phyloP scores from a whole-genome alignment of 1,284 basidiomycete genomes.

The Marasmius fiardii region DNA sequence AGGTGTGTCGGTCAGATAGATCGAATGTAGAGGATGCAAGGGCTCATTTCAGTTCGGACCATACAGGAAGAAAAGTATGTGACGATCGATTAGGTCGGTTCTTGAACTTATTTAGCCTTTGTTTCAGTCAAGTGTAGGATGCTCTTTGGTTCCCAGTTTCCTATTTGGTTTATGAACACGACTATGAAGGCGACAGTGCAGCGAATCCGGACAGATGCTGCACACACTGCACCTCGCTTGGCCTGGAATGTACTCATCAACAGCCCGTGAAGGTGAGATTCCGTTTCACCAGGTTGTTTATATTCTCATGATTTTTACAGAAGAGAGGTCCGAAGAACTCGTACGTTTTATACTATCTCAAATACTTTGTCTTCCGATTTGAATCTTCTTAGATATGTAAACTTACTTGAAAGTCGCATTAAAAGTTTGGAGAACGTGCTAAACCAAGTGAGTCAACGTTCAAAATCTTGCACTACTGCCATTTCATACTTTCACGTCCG shows the following conservation, averaged over 20 bases:
- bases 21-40: neutral
- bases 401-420: neutral
- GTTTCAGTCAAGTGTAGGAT: neutral
- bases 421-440: neutral
- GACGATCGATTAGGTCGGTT: neutral
- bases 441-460: neutral
- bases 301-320: neutral
- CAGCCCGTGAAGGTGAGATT: neutral
- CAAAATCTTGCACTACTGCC: too few relatives aligned
- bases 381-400: neutral
- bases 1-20: neutral
- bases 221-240: neutral
- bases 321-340: neutral
- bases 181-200: neutral
- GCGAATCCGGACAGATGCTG: neutral
- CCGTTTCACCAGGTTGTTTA: neutral
- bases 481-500: too few relatives aligned
- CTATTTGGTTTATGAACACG: neutral
- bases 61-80: neutral
- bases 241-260: neutral
- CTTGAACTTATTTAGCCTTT: neutral
- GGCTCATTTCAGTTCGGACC: neutral
- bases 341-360: neutral
- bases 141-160: neutral
- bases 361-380: neutral